These are phyloP conservation scores for Grammothele lineata DNA, from an alignment of 768 basidiomycete species.

Conservation along the genomic window DNA sequence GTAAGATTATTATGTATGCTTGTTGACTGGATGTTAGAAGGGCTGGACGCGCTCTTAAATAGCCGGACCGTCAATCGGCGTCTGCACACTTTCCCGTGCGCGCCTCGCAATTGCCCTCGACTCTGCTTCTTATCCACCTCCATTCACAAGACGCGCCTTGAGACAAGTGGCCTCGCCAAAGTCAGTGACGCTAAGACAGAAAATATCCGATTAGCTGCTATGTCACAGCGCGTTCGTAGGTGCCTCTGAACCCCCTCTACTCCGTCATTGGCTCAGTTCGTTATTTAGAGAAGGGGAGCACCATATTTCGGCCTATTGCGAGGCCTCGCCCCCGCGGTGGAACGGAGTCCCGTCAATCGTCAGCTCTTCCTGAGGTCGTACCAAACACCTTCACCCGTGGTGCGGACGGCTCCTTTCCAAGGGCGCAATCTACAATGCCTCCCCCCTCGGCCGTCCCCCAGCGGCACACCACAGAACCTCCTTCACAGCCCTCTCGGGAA, in stretches of 20 bases:
- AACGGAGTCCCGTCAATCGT: slow-evolving; percentile 20
- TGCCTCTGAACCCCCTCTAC: slow-evolving; percentile 18
- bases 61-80: too few relatives aligned
- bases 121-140: too few relatives aligned
- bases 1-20: too few relatives aligned
- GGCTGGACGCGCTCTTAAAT: too few relatives aligned
- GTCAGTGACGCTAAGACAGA: too few relatives aligned
- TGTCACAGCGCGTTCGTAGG: slow-evolving; percentile 60
- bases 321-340: slow-evolving; percentile 46
- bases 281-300: slow-evolving; percentile 61
- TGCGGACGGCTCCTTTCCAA: not conserved
- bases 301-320: slow-evolving; percentile 64
- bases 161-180: not conserved
- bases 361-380: slow-evolving; percentile 19
- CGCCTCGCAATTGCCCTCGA: too few relatives aligned
- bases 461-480: not conserved
- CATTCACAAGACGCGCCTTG: too few relatives aligned
- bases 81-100: too few relatives aligned
- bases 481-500: too few relatives aligned
- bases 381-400: slow-evolving; percentile 4
- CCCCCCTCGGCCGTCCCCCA: slow-evolving; percentile 7
- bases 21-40: too few relatives aligned
- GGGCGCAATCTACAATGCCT: slow-evolving; percentile 11
- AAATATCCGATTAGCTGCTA: slow-evolving; percentile 6
- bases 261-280: not conserved